Evolutionary conservation across 2,329 filamentous ascomycete genomes (phyloP).

Genomic region (Rutstroemia sydowiana): DNA sequence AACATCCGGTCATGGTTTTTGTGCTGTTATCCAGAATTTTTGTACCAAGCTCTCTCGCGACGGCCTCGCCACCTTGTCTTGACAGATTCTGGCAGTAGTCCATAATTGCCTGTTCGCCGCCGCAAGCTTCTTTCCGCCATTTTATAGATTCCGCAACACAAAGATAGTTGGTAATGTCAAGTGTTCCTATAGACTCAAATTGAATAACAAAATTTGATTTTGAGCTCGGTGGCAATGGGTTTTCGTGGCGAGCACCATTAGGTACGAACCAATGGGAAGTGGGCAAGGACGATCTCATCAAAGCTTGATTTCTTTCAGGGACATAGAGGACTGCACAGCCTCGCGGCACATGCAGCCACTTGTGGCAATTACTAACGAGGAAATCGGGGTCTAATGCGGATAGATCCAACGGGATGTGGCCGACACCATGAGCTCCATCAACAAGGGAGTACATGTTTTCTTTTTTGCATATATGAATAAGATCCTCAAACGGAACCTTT

Average conservation of each 20-base stretch:
- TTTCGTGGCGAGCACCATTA: slow-evolving; percentile 18
- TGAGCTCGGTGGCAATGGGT: slow-evolving; percentile 34
- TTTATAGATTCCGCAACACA: slow-evolving; percentile 64
- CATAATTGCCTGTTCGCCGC: slow-evolving; percentile 65
- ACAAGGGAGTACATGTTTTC: slow-evolving; percentile 59
- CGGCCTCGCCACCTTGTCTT: slow-evolving; percentile 50
- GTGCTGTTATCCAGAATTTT: slow-evolving; percentile 61
- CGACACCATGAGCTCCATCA: slow-evolving; percentile 80
- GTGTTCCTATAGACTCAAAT: slow-evolving; percentile 72
- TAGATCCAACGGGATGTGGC: slow-evolving; percentile 69
- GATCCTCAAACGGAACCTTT: slow-evolving; percentile 66
- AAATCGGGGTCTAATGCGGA: slow-evolving; percentile 67
- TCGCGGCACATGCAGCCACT: slow-evolving; percentile 80
- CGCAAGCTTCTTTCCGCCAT: slow-evolving; percentile 62
- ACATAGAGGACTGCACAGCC: slow-evolving; percentile 78
- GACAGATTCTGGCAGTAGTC: slow-evolving; percentile 58
- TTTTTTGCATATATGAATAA: slow-evolving; percentile 58
- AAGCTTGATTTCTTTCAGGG: slow-evolving; percentile 63
- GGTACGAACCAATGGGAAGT: slow-evolving; percentile 74
- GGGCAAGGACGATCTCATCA: slow-evolving; percentile 68
- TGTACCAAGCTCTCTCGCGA: slow-evolving; percentile 60
- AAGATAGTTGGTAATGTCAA: slow-evolving; percentile 65
- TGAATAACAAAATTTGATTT: slow-evolving; percentile 54
- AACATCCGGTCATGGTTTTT: slow-evolving; percentile 56
- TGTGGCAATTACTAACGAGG: slow-evolving; percentile 80